phyloP scores from a whole-genome alignment of 75 land plant species.

The Pseudotsuga menziesii region DNA sequence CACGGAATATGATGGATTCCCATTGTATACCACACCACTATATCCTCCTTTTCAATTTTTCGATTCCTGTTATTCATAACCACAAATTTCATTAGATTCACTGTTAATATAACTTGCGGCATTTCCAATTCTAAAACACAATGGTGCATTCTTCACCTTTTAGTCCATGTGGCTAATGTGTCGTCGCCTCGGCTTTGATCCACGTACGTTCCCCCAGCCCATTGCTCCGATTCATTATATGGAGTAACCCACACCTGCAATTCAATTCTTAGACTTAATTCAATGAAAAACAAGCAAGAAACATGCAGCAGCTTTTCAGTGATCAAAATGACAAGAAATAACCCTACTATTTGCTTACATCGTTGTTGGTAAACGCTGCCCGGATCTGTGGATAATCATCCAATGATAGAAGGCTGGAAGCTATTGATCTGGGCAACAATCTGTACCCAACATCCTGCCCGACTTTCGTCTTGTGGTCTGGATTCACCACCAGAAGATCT shows the following conservation, averaged over 20 bases:
- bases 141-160: constrained; percentile 11
- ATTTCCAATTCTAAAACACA: not conserved
- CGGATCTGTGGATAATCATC: constrained; percentile 60
- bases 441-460: constrained; percentile 63
- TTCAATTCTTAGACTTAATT: not conserved
- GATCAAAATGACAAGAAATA: not conserved
- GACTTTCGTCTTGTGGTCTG: constrained; percentile 43
- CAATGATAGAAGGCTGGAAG: constrained; percentile 29
- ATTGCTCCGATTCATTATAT: constrained; percentile 45
- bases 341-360: not conserved
- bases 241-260: constrained; percentile 53
- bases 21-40: constrained; percentile 59
- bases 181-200: constrained; percentile 73
- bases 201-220: constrained; percentile 51
- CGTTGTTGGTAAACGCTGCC: constrained; percentile 45
- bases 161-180: constrained; percentile 45
- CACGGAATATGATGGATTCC: constrained; percentile 71
- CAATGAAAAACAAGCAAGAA: not conserved
- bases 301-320: not conserved
- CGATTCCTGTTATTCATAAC: constrained; percentile 29
- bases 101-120: too few species aligned
- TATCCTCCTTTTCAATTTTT: constrained; percentile 50
- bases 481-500: constrained; percentile 43
- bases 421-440: constrained; percentile 32
- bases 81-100: too few species aligned